These are phyloP conservation scores for Tillandsia fasciculata DNA, from an alignment of 176 grass and related monocot genomes.

Conservation along the genomic window DNA sequence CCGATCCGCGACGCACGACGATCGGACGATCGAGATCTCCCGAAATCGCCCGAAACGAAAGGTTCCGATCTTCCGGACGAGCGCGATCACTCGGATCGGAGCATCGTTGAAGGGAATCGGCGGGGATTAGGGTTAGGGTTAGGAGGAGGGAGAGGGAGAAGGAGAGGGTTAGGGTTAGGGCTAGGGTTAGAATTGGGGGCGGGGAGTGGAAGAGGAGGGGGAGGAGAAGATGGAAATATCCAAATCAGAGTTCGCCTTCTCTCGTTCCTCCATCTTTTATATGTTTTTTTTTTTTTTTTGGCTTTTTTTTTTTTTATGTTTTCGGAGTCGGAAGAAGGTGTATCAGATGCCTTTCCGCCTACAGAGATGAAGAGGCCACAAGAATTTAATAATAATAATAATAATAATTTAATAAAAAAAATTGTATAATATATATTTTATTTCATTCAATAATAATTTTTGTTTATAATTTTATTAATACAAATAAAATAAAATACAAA, in stretches of 20 bases:
- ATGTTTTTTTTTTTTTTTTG: neutral
- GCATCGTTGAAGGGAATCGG: neutral
- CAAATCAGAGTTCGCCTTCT: neutral
- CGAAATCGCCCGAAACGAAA: neutral
- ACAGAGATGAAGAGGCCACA: too few relatives aligned
- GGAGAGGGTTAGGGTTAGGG: neutral
- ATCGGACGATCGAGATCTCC: constrained; percentile 10
- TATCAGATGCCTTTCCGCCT: too few relatives aligned
- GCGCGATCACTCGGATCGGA: neutral
- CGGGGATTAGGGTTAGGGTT: neutral
- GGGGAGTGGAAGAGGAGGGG: neutral
- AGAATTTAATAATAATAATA: too few relatives aligned
- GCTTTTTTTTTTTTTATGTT: neutral
- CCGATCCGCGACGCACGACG: neutral
- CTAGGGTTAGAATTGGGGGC: constrained; percentile 1
- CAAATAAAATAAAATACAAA: too few relatives aligned
- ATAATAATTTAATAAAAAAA: too few relatives aligned
- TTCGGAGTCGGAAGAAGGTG: neutral
- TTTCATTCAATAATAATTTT: too few relatives aligned
- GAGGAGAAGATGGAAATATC: neutral
- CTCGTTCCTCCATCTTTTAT: neutral
- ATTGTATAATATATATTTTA: too few relatives aligned
- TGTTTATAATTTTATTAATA: too few relatives aligned
- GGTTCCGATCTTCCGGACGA: too few relatives aligned
- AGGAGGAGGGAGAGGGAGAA: neutral